Percentiles rank a stretch among this genome's conserved stretches.
Evolutionary conservation across 805 yeast species (phyloP).

Genomic region (Suhomyces canberraensis): DNA sequence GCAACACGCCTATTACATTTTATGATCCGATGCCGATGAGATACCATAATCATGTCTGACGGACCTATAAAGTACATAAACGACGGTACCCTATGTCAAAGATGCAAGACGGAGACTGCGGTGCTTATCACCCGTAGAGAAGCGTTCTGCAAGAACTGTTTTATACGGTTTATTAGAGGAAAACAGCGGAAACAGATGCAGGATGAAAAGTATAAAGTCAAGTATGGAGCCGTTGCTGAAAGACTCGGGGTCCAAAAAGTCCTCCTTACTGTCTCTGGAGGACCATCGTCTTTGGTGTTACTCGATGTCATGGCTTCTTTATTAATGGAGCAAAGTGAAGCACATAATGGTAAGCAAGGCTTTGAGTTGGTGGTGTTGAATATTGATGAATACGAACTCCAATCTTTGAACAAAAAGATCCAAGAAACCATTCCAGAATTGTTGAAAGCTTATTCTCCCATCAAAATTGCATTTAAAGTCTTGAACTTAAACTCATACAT

Average conservation of each 20-base stretch:
- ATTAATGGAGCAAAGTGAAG: conserved; percentile 57
- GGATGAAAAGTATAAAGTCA: conserved; percentile 69
- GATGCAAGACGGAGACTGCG: conserved; percentile 48
- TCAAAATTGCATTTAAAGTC: conserved; percentile 34
- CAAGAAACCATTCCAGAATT: conserved; percentile 17
- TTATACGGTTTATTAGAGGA: conserved; percentile 65
- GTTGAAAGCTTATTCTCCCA: conserved; percentile 15
- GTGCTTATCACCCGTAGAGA: conserved; percentile 58
- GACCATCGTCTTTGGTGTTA: conserved; percentile 62
- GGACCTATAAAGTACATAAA: conserved; percentile 14
- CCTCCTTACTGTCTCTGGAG: conserved; percentile 63
- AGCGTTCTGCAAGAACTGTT: conserved; percentile 64
- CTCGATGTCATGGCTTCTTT: conserved; percentile 63
- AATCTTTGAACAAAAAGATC: conserved; percentile 13
- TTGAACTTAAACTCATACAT: conserved; percentile 43
- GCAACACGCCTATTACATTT: not conserved
- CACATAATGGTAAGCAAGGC: conserved; percentile 66
- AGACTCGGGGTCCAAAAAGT: conserved; percentile 40
- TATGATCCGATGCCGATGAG: not conserved
- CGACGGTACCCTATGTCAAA: conserved; percentile 31
- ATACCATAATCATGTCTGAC: conserved; percentile 2
- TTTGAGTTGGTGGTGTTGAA: conserved; percentile 55
- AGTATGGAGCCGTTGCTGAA: conserved; percentile 46
- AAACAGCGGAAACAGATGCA: conserved; percentile 80
- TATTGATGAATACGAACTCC: conserved; percentile 37